These are phyloP conservation scores for Hebeloma cylindrosporum DNA, from an alignment of 768 basidiomycete species.

Conservation along the genomic window DNA sequence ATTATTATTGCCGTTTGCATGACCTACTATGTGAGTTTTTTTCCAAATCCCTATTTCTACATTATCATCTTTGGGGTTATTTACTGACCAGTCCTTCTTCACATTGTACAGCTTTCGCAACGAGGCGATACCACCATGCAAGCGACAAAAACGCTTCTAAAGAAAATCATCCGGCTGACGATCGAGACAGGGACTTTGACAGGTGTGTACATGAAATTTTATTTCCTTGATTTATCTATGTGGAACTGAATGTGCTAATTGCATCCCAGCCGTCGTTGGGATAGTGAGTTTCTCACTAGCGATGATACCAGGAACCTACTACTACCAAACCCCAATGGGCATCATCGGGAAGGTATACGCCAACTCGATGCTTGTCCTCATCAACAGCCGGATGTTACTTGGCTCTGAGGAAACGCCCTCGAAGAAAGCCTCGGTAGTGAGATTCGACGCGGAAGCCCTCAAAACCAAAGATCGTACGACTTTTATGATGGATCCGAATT, in stretches of 20 bases:
- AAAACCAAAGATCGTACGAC: too few species aligned
- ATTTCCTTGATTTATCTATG: background rate
- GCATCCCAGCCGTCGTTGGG: conserved; percentile 8
- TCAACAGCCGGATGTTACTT: conserved; percentile 14
- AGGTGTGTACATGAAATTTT: background rate
- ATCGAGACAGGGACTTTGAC: conserved; percentile 14
- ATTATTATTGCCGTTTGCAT: conserved; percentile 17
- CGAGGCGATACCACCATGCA: conserved; percentile 5
- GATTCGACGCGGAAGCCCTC: too few species aligned
- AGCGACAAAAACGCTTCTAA: conserved; percentile 7
- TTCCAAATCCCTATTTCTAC: too few species aligned
- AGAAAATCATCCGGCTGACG: conserved; percentile 9
- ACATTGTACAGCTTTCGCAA: conserved; percentile 3
- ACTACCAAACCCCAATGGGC: conserved; percentile 11
- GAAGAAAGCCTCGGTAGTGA: too few species aligned
- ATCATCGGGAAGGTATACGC: conserved; percentile 14
- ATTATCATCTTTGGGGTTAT: background rate
- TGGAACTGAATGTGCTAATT: too few species aligned
- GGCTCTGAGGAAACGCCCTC: background rate
- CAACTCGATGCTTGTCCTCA: conserved; percentile 16
- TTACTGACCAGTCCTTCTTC: background rate
- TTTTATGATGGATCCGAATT: too few species aligned
- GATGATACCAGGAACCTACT: conserved; percentile 9
- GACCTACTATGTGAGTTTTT: conserved; percentile 15
- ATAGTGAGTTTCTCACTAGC: conserved; percentile 9